Conservation (phyloP, 345 rosid species). For the Litchi chinensis region DNA sequence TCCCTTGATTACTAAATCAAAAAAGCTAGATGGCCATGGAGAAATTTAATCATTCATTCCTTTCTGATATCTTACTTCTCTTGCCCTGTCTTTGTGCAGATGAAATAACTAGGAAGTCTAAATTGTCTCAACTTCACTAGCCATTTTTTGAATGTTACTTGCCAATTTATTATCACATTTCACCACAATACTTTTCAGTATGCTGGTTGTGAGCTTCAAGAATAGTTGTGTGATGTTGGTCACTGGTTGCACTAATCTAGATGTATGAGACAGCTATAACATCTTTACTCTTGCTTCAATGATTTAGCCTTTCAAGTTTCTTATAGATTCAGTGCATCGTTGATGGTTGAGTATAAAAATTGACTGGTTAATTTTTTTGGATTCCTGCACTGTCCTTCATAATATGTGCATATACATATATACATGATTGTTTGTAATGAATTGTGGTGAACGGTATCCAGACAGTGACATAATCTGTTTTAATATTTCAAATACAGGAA, state of each 20-base stretch:
- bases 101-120: neutral
- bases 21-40: neutral
- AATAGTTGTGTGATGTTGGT: neutral
- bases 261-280: neutral
- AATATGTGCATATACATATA: neutral
- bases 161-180: neutral
- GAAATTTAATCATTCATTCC: neutral
- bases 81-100: constrained; percentile 5
- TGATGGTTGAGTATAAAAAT: neutral
- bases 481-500: neutral
- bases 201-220: neutral
- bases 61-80: neutral
- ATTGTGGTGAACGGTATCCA: neutral
- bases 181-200: neutral
- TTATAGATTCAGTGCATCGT: neutral
- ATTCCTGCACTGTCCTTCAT: neutral
- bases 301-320: neutral
- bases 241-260: neutral
- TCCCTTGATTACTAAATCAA: neutral
- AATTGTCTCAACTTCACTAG: neutral
- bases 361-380: too few species aligned
- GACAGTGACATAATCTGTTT: neutral
- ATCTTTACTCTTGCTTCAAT: neutral
- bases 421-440: neutral
- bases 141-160: neutral